Evolutionary conservation across 257 asterid genomes (phyloP).

Genomic region (Plantago ovata): DNA sequence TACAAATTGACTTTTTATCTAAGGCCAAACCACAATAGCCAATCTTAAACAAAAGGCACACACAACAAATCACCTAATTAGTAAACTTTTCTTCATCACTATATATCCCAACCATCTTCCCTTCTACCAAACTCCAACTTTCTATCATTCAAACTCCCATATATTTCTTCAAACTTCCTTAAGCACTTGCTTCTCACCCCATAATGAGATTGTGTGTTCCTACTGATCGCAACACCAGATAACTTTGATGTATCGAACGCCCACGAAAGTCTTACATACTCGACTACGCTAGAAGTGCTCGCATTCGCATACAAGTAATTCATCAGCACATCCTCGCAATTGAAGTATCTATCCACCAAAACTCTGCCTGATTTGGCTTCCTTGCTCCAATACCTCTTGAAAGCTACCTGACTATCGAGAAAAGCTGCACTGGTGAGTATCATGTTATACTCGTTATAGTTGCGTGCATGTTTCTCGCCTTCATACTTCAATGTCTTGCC

Average conservation of each 20-base stretch:
- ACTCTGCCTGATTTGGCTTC: slow-evolving; percentile 55
- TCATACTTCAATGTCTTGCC: slow-evolving; percentile 46
- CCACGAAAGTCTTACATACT: slow-evolving; percentile 49
- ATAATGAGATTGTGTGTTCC: slow-evolving; percentile 59
- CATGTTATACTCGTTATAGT: slow-evolving; percentile 70
- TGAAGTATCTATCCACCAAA: slow-evolving; percentile 58
- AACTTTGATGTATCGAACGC: slow-evolving; percentile 66
- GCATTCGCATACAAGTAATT: slow-evolving; percentile 81
- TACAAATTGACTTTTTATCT: too few species aligned
- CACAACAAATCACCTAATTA: too few species aligned
- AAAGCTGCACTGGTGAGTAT: slow-evolving; percentile 94
- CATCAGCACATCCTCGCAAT: slow-evolving; percentile 92
- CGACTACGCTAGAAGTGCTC: slow-evolving; percentile 48
- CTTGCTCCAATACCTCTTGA: slow-evolving; percentile 77
- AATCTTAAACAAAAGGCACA: too few species aligned
- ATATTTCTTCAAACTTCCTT: slow-evolving; percentile 50
- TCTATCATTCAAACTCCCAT: slow-evolving; percentile 55
- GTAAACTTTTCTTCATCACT: slow-evolving; percentile 26
- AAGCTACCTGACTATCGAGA: slow-evolving; percentile 50
- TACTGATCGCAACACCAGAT: slow-evolving; percentile 74
- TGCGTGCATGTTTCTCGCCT: slow-evolving; percentile 78
- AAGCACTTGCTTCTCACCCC: slow-evolving; percentile 55
- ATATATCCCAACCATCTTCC: slow-evolving; percentile 95
- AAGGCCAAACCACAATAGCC: too few species aligned
- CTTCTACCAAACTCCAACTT: slow-evolving; percentile 61